phyloP scores from a whole-genome alignment of 2,329 filamentous ascomycete genomes.

The Botrytis squamosa region DNA sequence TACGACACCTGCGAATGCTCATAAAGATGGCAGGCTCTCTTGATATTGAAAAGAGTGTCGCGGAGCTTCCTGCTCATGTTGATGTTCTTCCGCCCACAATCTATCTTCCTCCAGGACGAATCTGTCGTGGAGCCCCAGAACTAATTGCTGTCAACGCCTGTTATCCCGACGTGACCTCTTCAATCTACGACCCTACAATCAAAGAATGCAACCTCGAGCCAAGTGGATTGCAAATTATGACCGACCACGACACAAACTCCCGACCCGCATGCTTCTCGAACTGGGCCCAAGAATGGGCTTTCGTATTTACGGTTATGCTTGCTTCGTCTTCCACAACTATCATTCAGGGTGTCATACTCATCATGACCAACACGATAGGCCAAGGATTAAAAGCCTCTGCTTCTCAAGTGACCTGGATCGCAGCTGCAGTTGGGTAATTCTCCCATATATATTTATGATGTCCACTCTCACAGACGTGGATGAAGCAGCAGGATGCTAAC shows the following conservation, averaged over 20 bases:
- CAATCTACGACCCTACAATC: not conserved
- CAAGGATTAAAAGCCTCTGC: conserved; percentile 61
- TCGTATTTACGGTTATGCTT: conserved; percentile 53
- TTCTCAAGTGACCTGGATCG: conserved; percentile 67
- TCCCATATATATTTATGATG: not conserved
- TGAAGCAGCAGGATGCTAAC: conserved; percentile 1
- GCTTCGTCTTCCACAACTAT: conserved; percentile 63
- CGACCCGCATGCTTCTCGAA: conserved; percentile 31
- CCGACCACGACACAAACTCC: conserved; percentile 28
- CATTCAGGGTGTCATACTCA: conserved; percentile 56
- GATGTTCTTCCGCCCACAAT: not conserved
- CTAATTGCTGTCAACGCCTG: not conserved
- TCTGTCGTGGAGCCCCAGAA: too few species aligned
- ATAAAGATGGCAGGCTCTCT: conserved; percentile 1
- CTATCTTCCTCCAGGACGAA: not conserved
- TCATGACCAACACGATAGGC: conserved; percentile 61
- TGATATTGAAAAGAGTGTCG: not conserved
- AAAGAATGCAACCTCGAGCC: conserved; percentile 15
- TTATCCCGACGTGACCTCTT: not conserved
- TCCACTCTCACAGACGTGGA: not conserved
- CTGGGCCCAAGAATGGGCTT: conserved; percentile 31
- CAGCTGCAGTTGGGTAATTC: conserved; percentile 55
- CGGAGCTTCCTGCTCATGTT: not conserved
- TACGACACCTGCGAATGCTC: not conserved
- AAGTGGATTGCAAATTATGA: conserved; percentile 14